Evolutionary conservation across 2,329 filamentous ascomycete species (phyloP).

Genomic region (Colletotrichum tropicicola): DNA sequence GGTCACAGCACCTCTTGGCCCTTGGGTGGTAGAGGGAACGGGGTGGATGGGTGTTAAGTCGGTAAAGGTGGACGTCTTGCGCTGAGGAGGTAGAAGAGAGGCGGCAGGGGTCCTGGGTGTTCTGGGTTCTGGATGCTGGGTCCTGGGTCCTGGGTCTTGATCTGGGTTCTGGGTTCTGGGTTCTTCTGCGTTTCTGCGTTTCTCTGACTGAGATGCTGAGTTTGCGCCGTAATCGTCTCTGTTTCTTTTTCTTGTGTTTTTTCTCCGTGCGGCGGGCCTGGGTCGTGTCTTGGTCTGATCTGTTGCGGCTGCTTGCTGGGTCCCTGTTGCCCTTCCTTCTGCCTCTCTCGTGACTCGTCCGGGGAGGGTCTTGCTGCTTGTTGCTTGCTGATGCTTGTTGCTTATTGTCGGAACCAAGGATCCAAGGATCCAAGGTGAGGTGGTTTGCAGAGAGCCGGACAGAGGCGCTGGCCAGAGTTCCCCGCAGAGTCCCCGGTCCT

Average conservation of each 20-base stretch:
- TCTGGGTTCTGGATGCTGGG: conserved; percentile 10
- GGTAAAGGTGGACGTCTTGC: background rate
- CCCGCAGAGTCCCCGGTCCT: conserved; percentile 2
- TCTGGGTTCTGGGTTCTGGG: conserved; percentile 8
- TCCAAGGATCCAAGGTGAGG: too few relatives aligned
- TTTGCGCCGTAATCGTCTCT: background rate
- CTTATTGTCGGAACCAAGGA: conserved; percentile 15
- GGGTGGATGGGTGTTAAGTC: background rate
- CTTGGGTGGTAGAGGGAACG: background rate
- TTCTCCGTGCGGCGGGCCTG: background rate
- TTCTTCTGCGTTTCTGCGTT: background rate
- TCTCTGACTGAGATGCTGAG: conserved; percentile 8
- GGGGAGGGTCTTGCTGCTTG: background rate
- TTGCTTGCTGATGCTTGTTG: conserved; percentile 1
- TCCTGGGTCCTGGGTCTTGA: background rate
- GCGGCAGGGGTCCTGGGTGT: conserved; percentile 16
- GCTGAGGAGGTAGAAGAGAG: too few relatives aligned
- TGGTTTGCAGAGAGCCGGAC: background rate
- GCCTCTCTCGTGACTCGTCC: too few relatives aligned
- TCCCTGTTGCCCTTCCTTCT: background rate
- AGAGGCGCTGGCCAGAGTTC: background rate
- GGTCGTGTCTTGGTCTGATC: conserved; percentile 2
- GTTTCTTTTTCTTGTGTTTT: background rate
- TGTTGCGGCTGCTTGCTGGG: background rate
- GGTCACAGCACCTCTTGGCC: conserved; percentile 12